Evolutionary conservation across 805 yeast species (phyloP).

Genomic region (Ogataea nonfermentans): DNA sequence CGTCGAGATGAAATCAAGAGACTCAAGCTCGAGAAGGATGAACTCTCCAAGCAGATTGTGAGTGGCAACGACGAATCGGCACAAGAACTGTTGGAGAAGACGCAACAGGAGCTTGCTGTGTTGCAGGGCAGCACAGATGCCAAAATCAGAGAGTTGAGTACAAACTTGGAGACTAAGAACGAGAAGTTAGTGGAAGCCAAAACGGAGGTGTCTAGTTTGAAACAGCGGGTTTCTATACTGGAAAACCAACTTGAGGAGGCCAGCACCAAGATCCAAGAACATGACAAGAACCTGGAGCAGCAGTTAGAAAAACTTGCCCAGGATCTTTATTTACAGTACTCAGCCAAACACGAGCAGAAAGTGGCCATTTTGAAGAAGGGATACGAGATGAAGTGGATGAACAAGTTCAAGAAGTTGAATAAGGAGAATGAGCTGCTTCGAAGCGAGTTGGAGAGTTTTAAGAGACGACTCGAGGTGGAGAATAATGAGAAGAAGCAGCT

Average conservation of each 20-base stretch:
- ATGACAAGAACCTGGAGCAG: conserved; percentile 50
- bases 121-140: conserved; percentile 10
- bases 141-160: conserved; percentile 10
- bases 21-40: conserved; percentile 11
- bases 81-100: conserved; percentile 13
- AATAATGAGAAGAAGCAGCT: conserved; percentile 57
- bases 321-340: conserved; percentile 68
- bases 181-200: conserved; percentile 15
- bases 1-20: conserved; percentile 11
- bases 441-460: conserved; percentile 53
- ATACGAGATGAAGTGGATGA: conserved; percentile 52
- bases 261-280: conserved; percentile 29
- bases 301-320: conserved; percentile 63
- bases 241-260: conserved; percentile 23
- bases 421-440: conserved; percentile 44
- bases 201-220: conserved; percentile 15
- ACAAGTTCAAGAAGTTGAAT: conserved; percentile 41
- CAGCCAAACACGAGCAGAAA: conserved; percentile 74
- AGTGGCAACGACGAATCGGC: conserved; percentile 7
- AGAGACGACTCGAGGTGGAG: conserved; percentile 47
- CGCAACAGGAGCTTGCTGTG: conserved; percentile 9
- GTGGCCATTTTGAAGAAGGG: conserved; percentile 59
- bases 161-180: conserved; percentile 16
- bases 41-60: conserved; percentile 9
- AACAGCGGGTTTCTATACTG: conserved; percentile 16